Evolutionary conservation across 352 stramenopile species (phyloP).

Genomic region (Phytophthora hibernalis): DNA sequence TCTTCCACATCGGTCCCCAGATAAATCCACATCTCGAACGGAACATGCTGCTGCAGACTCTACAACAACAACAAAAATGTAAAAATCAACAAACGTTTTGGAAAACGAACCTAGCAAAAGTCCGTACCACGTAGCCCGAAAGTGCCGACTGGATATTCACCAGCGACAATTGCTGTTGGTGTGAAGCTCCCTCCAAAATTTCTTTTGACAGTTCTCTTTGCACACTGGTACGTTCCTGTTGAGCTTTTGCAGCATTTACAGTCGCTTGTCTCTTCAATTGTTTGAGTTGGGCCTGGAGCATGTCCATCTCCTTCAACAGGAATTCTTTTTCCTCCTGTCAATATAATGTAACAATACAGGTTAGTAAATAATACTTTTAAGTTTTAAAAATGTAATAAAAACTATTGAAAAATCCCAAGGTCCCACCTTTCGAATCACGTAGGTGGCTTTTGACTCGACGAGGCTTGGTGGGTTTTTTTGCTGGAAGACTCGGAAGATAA

Average conservation of each 20-base stretch:
- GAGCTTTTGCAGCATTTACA: constrained; percentile 13
- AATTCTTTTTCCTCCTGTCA: constrained; percentile 44
- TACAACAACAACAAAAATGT: constrained; percentile 12
- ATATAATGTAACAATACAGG: constrained; percentile 5
- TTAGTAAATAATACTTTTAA: too few relatives aligned
- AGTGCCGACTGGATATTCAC: constrained; percentile 46
- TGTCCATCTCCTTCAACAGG: constrained; percentile 40
- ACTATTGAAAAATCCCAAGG: neutral
- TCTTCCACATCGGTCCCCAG: constrained; percentile 39
- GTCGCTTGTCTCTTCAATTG: constrained; percentile 30
- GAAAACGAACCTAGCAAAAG: neutral
- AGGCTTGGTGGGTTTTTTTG: constrained; percentile 18
- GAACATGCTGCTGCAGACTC: constrained; percentile 43
- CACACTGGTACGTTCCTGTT: constrained; percentile 12
- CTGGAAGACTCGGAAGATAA: neutral
- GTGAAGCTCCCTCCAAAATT: constrained; percentile 19
- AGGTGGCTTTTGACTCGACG: constrained; percentile 32
- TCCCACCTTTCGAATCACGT: constrained; percentile 30
- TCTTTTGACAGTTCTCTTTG: constrained; percentile 22
- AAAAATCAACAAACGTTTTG: neutral
- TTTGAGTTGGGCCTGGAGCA: constrained; percentile 36
- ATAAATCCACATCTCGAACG: constrained; percentile 55
- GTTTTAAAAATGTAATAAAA: constrained; percentile 7
- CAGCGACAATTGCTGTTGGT: constrained; percentile 35
- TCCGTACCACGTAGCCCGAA: constrained; percentile 34